Percentiles rank a stretch among this genome's conserved stretches.
These are phyloP conservation scores for Macrophomina tecta DNA, from an alignment of 2,329 filamentous ascomycete species.

Conservation along the genomic window DNA sequence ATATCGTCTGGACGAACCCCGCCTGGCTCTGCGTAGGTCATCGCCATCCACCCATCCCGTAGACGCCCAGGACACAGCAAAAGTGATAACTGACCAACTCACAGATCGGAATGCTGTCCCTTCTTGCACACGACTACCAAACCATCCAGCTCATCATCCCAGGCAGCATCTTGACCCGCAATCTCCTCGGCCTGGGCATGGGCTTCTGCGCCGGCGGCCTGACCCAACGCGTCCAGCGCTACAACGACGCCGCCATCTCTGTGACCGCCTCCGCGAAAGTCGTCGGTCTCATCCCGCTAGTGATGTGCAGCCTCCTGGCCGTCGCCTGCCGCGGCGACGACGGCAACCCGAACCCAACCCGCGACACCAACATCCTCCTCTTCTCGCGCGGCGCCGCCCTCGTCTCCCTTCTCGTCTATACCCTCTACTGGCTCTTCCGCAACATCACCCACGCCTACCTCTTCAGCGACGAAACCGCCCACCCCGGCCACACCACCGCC, in stretches of 20 bases:
- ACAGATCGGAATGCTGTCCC: neutral
- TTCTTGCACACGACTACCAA: neutral
- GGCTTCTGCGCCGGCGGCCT: neutral
- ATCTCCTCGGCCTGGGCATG: neutral
- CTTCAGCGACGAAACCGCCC: neutral
- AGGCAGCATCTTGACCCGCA: neutral
- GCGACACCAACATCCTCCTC: neutral
- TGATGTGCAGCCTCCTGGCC: slow-evolving; percentile 2
- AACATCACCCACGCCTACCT: neutral
- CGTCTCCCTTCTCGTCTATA: neutral
- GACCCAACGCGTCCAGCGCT: neutral
- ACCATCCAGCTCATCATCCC: neutral
- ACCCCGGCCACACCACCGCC: too few relatives aligned
- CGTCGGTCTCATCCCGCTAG: neutral
- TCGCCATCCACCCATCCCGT: too few relatives aligned
- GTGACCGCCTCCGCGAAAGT: neutral
- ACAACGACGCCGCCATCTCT: neutral
- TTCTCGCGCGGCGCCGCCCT: slow-evolving; percentile 8
- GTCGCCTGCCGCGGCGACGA: neutral
- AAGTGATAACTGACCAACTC: neutral
- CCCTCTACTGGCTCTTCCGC: neutral
- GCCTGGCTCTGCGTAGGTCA: neutral
- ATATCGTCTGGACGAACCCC: neutral
- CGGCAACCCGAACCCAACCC: neutral
- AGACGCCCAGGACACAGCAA: neutral